A percentile compares a stretch with the other conserved stretches of the same genome.
Conservation (phyloP, 306 rosid species). For the Inga oerstediana region DNA sequence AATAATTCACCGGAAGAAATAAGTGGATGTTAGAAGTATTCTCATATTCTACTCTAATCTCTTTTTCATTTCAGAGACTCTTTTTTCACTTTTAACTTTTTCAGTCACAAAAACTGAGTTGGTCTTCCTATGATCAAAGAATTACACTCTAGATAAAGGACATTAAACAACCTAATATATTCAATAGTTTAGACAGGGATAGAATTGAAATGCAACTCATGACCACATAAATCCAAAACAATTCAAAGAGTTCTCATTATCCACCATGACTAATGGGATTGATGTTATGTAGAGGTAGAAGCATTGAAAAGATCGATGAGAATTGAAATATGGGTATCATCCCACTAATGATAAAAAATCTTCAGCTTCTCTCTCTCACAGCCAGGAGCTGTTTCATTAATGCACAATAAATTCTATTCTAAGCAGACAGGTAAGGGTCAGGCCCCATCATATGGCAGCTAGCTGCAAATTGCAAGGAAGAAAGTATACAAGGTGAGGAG, state of each 20-base stretch:
- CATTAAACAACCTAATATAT: conserved; percentile 21
- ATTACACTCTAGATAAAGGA: conserved; percentile 36
- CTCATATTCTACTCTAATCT: not conserved
- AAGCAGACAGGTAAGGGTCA: conserved; percentile 40
- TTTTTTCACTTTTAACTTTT: not conserved
- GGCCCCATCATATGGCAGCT: conserved; percentile 22
- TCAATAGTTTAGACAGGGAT: conserved; percentile 22
- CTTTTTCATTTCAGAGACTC: not conserved
- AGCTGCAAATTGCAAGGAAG: conserved; percentile 29
- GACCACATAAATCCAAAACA: conserved; percentile 49
- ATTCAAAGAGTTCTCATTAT: conserved; percentile 32
- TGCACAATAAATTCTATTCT: conserved; percentile 33
- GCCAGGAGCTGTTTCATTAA: conserved; percentile 35
- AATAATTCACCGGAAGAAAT: no score
- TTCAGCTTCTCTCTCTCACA: conserved; percentile 16
- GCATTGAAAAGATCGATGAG: conserved; percentile 51
- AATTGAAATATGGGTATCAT: conserved; percentile 35
- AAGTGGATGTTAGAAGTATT: not conserved
- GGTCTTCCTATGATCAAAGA: conserved; percentile 2
- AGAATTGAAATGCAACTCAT: conserved; percentile 29
- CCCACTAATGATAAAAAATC: conserved; percentile 30
- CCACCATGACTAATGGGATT: conserved; percentile 40
- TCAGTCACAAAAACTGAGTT: conserved; percentile 39
- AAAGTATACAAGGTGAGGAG: conserved; percentile 23
- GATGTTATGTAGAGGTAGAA: conserved; percentile 35